Base-by-base conservation (phyloP, 306 rosid genomes). In the Citrullus mucosospermus region DNA sequence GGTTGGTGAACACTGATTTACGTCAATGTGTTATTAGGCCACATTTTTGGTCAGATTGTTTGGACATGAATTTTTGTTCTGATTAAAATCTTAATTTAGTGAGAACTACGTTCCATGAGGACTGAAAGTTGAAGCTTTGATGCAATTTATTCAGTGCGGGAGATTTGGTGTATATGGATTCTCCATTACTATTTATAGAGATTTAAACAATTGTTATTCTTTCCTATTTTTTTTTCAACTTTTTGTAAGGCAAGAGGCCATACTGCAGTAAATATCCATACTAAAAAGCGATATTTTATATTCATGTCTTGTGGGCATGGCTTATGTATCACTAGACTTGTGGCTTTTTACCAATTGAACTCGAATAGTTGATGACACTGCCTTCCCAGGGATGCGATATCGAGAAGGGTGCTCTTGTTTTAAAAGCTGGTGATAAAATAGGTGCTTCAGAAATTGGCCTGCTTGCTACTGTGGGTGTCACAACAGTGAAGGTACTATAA, bases 401-500 rank as follows among this genome's bases (percentile, higher is more conserved):
- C 25, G 84, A 88, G 88, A 86, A 89, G 84, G 97, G 83, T 83
- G 82, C 88, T 50, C 34, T 86, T 36, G 95, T 94, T 39, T 85
- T 94, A 79, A 80, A 83, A 77, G 78, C 95, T 84, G 98, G 98
- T 77, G 95, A 94, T 82, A 90, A 81, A 82, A 60, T 94, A 80
- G 95, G 96, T 55, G 87, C 90, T 78, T 88, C 98, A 14, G 98
- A 94, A 87, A 89, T 94, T 84, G 98, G 98, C 77, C 76, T 94
- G 78, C 98, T 94, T 80, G 98, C 98, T 79, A 85, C 97, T 6
- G 88, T 86, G 78, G 98, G 98, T 78, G 94, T 87, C 50, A 86
- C 81, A 7, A 85, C 74, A 78, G 93, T 92, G 60, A 89, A 94
- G 97, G 98, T 94, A 89, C 70, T 53, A 10, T 53, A 79, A 60